These are phyloP conservation scores for Gastrodia elata DNA, from an alignment of 106 monocot genomes.

Conservation along the genomic window DNA sequence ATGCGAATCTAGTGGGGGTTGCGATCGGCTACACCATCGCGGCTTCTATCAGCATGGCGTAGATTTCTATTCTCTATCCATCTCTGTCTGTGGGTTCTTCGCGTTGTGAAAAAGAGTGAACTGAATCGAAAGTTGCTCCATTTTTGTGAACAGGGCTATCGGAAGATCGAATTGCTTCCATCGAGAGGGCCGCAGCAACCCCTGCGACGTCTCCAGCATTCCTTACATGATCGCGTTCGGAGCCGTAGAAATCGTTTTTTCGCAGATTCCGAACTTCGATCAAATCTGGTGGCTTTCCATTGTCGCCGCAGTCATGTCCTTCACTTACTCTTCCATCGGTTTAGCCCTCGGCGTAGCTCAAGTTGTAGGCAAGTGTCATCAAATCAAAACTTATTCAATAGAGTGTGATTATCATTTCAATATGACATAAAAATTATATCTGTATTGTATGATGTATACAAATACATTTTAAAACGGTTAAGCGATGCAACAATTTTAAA, in stretches of 20 bases:
- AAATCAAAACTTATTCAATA: too few relatives aligned
- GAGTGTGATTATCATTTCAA: too few relatives aligned
- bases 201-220: conserved; percentile 34
- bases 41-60: conserved; percentile 68
- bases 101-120: neutral
- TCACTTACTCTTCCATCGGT: conserved; percentile 51
- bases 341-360: conserved; percentile 37
- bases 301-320: conserved; percentile 52
- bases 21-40: conserved; percentile 73
- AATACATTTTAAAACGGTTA: too few relatives aligned
- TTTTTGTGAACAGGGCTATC: conserved; percentile 32
- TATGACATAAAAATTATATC: too few relatives aligned
- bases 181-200: conserved; percentile 31
- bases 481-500: too few relatives aligned
- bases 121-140: neutral
- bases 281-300: conserved; percentile 60
- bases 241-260: conserved; percentile 34
- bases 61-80: neutral
- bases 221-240: conserved; percentile 50
- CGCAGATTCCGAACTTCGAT: conserved; percentile 51
- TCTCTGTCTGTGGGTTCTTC: neutral
- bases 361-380: conserved; percentile 51
- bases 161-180: conserved; percentile 44
- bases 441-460: too few relatives aligned
- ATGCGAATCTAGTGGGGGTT: conserved; percentile 49